Percentiles rank a stretch among this genome's conserved stretches.
phyloP scores from a whole-genome alignment of 176 grass and related monocot species.

The Rhipidocladum racemiflorum region DNA sequence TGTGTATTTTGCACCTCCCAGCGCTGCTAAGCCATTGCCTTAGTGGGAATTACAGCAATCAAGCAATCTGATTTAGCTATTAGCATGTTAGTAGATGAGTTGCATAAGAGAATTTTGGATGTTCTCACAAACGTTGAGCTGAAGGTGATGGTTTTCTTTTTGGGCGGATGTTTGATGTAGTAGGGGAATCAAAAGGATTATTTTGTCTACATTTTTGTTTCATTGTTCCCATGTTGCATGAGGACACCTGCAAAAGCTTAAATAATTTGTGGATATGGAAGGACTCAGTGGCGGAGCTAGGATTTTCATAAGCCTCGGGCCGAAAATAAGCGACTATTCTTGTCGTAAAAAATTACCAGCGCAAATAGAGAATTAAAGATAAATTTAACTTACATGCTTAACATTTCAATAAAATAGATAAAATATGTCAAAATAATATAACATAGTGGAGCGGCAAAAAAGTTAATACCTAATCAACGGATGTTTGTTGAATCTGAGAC shows the following conservation, averaged over 20 bases:
- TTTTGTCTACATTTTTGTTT: neutral
- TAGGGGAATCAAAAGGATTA: neutral
- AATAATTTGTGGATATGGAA: neutral
- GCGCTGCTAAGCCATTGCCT: neutral
- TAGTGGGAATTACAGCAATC: neutral
- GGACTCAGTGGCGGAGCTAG: too few species aligned
- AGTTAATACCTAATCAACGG: too few species aligned
- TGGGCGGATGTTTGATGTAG: neutral
- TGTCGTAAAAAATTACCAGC: too few species aligned
- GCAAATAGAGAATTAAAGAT: too few species aligned
- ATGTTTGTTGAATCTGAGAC: too few species aligned
- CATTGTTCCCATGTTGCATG: neutral
- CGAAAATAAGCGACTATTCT: too few species aligned
- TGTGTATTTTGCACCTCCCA: neutral
- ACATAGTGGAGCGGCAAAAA: too few species aligned
- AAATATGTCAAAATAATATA: too few species aligned
- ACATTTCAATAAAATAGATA: too few species aligned
- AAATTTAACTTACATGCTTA: too few species aligned
- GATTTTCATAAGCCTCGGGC: too few species aligned
- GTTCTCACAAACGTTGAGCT: neutral
- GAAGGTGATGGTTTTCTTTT: neutral
- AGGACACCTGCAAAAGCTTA: neutral
- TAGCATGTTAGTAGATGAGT: neutral
- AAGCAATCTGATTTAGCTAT: neutral
- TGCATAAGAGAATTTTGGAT: neutral